Conservation (phyloP, 164 flowering plant genomes). For the Piper longum region DNA sequence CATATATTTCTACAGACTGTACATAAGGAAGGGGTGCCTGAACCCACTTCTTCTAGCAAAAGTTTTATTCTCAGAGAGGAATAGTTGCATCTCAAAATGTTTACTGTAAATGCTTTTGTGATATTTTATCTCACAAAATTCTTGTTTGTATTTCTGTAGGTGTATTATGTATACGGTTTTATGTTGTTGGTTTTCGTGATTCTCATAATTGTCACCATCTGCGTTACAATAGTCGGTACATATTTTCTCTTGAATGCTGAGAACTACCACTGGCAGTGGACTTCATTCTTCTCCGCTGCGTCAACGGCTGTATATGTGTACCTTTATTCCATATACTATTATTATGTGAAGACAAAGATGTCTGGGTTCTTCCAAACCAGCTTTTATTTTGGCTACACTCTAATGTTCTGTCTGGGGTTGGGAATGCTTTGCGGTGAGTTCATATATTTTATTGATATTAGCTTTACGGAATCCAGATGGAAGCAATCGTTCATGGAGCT, state of each 20-base stretch:
- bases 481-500: neutral
- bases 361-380: constrained; percentile 99
- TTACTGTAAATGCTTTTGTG: neutral
- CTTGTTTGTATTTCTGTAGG: constrained; percentile 29
- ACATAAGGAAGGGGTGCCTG: no score
- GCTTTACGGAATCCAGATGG: neutral
- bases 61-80: neutral
- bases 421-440: constrained; percentile 94
- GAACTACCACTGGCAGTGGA: constrained; percentile 99
- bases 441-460: neutral
- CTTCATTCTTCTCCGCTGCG: constrained; percentile 98
- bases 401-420: constrained; percentile 92
- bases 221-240: constrained; percentile 97
- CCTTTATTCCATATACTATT: constrained; percentile 87
- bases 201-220: constrained; percentile 83
- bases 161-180: constrained; percentile 95
- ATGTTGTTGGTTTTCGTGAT: constrained; percentile 94
- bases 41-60: no score
- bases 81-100: neutral
- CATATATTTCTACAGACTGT: no score
- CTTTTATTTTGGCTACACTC: constrained; percentile 95
- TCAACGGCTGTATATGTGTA: constrained; percentile 92
- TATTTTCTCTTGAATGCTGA: constrained; percentile 95
- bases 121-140: neutral
- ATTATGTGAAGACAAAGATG: constrained; percentile 93